Percentiles rank a stretch among this genome's conserved stretches.
Conservation (phyloP, 2,329 filamentous ascomycete genomes). For the Fusarium albidum region DNA sequence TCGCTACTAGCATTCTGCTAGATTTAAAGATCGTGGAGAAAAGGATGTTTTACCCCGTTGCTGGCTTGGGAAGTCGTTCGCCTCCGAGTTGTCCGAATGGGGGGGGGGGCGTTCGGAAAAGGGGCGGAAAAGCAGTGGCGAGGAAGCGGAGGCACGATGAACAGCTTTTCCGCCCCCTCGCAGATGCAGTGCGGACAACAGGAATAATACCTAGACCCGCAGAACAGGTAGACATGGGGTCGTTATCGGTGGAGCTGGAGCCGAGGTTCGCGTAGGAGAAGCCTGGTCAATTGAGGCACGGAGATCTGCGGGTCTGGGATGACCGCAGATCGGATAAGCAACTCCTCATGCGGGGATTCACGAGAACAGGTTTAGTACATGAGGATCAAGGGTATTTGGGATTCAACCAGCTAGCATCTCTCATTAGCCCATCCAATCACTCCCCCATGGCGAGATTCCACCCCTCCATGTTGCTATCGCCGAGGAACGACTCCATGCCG, state of each 20-base stretch:
- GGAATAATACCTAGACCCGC: not conserved
- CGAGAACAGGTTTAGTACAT: not conserved
- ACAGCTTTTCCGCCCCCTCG: not conserved
- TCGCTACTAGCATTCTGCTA: not conserved
- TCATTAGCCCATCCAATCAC: not conserved
- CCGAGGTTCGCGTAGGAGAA: too few species aligned
- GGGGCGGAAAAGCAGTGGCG: not conserved
- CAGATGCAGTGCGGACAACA: not conserved
- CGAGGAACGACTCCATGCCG: constrained; percentile 15
- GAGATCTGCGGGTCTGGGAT: too few species aligned
- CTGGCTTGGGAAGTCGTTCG: not conserved
- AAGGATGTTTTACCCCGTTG: not conserved
- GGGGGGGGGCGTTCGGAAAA: not conserved
- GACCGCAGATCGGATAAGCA: too few species aligned
- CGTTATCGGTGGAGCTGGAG: too few species aligned
- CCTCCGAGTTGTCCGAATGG: not conserved
- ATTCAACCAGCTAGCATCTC: not conserved
- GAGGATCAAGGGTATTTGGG: not conserved
- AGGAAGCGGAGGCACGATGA: not conserved
- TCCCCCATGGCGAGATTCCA: constrained; percentile 25
- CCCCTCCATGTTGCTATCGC: constrained; percentile 10
- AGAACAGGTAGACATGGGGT: too few species aligned
- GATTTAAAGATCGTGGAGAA: not conserved
- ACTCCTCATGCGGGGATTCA: not conserved
- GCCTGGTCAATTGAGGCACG: too few species aligned